Conservation (phyloP, 2,329 filamentous ascomycete genomes). For the Trichophyton mentagrophytes region DNA sequence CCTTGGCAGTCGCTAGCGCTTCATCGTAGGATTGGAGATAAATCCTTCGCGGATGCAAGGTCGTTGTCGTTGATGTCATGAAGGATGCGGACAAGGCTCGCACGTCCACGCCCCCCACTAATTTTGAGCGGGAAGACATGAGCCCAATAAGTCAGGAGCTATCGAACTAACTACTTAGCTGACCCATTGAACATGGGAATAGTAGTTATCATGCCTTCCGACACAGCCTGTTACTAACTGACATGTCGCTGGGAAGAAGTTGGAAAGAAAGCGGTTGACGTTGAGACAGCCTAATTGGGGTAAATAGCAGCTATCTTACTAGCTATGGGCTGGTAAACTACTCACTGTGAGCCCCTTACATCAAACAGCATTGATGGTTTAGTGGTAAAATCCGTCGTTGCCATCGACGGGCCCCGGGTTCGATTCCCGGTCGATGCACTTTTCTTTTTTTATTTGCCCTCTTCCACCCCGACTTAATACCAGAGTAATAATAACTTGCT, state of each 20-base stretch:
- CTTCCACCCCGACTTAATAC: background rate
- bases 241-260: no score
- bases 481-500: background rate
- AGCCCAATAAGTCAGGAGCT: no score
- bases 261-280: no score
- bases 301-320: no score
- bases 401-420: background rate
- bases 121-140: no score
- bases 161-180: no score
- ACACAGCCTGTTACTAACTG: no score
- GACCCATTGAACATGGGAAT: no score
- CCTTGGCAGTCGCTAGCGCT: background rate
- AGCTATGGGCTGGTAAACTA: no score
- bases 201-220: no score
- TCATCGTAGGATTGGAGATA: background rate
- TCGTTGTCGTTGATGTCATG: background rate
- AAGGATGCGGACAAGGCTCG: background rate
- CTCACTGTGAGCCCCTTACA: background rate
- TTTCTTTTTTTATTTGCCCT: background rate
- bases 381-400: background rate
- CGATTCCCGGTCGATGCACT: background rate
- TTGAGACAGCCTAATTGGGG: no score
- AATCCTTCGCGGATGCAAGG: background rate
- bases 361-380: background rate
- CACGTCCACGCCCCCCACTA: no score